Evolutionary conservation across 108 stramenopile genomes (phyloP).

Genomic region (Cyclostephanos tholiformis): DNA sequence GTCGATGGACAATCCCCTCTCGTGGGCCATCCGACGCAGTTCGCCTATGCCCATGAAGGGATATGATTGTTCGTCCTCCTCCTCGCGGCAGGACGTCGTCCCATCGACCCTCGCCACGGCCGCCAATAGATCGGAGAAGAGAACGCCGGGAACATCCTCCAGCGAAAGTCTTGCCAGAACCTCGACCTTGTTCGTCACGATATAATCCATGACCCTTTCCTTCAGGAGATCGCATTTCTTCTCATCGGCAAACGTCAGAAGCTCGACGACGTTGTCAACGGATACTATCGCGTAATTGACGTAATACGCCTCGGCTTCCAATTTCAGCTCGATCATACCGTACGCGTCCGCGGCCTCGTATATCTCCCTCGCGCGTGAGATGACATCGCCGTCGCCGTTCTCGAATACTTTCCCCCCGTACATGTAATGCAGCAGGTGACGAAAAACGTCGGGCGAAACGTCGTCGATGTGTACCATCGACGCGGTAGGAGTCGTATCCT

Average conservation of each 20-base stretch:
- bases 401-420: neutral
- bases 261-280: neutral
- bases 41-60: neutral
- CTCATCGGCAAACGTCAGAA: neutral
- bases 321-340: slow-evolving; percentile 3
- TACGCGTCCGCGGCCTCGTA: neutral
- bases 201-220: slow-evolving; percentile 7
- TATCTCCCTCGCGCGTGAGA: neutral
- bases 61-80: neutral
- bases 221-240: slow-evolving; percentile 2
- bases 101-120: neutral
- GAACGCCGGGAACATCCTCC: neutral
- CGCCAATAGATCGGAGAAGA: neutral
- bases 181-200: neutral
- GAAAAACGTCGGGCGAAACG: neutral
- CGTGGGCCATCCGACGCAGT: no score
- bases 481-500: neutral
- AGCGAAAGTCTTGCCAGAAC: neutral
- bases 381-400: neutral
- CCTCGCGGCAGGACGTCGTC: neutral
- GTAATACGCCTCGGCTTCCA: neutral
- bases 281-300: neutral
- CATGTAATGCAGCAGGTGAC: neutral
- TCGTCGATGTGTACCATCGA: neutral
- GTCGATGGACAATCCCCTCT: no score